Conservation (phyloP, 306 rosid genomes). For the Vicia sativa region DNA sequence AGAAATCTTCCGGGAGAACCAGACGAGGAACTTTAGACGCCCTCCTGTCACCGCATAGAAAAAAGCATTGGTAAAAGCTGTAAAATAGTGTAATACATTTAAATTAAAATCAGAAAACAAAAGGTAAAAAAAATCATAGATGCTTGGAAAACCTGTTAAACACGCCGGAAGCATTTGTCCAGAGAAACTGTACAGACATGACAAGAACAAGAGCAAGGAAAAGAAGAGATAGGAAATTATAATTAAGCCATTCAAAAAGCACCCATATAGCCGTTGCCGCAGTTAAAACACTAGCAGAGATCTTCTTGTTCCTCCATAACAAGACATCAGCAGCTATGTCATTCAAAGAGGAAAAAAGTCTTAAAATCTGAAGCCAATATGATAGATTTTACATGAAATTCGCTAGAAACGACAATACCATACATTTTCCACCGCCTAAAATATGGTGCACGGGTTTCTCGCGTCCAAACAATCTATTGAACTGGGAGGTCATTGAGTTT, state of each 20-base stretch:
- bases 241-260: constrained; percentile 90
- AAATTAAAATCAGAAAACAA: constrained; percentile 13
- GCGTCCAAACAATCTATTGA: constrained; percentile 79
- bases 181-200: constrained; percentile 79
- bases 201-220: constrained; percentile 65
- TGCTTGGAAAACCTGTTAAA: constrained; percentile 58
- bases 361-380: constrained; percentile 15
- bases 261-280: constrained; percentile 81
- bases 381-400: constrained; percentile 22
- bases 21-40: constrained; percentile 68
- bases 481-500: constrained; percentile 49
- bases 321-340: constrained; percentile 86
- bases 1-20: constrained; percentile 64
- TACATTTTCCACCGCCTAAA: constrained; percentile 96
- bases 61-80: constrained; percentile 20
- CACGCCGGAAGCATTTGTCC: constrained; percentile 72
- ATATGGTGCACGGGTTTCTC: constrained; percentile 77
- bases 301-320: constrained; percentile 98
- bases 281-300: constrained; percentile 75
- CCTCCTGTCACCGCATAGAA: constrained; percentile 51
- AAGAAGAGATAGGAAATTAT: constrained; percentile 68
- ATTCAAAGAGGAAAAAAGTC: constrained; percentile 30
- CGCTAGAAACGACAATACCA: constrained; percentile 33
- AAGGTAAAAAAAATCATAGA: constrained; percentile 29
- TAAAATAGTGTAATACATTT: constrained; percentile 9